Percentiles rank a stretch among this genome's conserved stretches.
phyloP scores from a whole-genome alignment of 495 filamentous ascomycete species.

The Xylaria scruposa region DNA sequence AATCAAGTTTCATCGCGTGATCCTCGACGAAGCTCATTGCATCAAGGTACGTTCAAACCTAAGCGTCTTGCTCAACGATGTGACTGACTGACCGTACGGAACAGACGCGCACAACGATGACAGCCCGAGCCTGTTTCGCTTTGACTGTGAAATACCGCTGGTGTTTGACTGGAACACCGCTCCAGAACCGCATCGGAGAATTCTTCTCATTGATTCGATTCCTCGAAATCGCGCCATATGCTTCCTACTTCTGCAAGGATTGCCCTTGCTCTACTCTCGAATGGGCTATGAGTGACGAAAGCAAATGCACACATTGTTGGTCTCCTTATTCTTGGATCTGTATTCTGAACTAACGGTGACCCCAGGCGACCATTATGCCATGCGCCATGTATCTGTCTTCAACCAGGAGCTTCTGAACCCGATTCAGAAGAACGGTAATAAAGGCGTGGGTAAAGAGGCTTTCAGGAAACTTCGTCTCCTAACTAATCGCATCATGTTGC shows the following conservation, averaged over 20 bases:
- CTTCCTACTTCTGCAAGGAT: conserved; percentile 88
- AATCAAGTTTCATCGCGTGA: conserved; percentile 85
- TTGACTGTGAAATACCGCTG: conserved; percentile 86
- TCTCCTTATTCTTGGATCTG: conserved; percentile 3
- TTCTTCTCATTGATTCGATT: conserved; percentile 96
- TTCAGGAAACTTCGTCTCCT: conserved; percentile 83
- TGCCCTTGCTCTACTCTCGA: conserved; percentile 82
- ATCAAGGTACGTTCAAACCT: conserved; percentile 69
- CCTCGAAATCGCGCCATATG: conserved; percentile 83
- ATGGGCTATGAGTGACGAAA: conserved; percentile 75
- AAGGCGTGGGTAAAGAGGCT: conserved; percentile 64
- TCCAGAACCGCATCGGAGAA: conserved; percentile 96
- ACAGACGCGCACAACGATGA: conserved; percentile 76
- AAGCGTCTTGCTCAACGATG: background rate
- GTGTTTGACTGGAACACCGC: conserved; percentile 92
- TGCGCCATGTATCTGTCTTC: conserved; percentile 92
- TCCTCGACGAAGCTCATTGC: conserved; percentile 95
- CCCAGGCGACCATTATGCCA: conserved; percentile 61
- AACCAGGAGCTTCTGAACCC: conserved; percentile 94
- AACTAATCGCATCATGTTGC: conserved; percentile 90
- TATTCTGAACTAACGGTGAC: conserved; percentile 27
- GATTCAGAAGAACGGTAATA: conserved; percentile 62
- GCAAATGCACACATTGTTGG: conserved; percentile 71
- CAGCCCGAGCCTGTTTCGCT: conserved; percentile 93
- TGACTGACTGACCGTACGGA: conserved; percentile 39